These are phyloP conservation scores for Physcomitrium patens DNA, from an alignment of 225 moss, liverwort and hornwort genomes.

Conservation along the genomic window DNA sequence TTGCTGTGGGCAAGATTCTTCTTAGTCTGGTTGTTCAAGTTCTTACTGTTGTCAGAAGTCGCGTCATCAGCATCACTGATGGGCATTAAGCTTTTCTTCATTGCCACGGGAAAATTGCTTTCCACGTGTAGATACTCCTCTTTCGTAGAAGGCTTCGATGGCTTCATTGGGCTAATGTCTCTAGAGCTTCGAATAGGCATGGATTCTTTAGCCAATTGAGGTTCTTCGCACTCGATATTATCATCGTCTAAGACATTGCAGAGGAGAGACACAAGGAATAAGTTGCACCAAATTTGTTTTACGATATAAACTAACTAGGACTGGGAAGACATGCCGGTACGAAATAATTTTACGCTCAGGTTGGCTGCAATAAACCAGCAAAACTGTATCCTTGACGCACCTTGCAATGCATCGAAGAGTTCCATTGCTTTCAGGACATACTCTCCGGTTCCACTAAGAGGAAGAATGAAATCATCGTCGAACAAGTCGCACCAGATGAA, in stretches of 20 bases:
- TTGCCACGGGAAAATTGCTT: not conserved
- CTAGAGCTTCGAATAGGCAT: slow-evolving; percentile 2
- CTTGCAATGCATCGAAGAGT: slow-evolving; percentile 41
- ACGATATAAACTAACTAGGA: too few species aligned
- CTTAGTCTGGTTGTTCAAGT: slow-evolving; percentile 39
- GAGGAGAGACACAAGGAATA: not conserved
- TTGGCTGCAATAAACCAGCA: not conserved
- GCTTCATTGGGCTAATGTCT: slow-evolving; percentile 31
- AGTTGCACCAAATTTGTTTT: not conserved
- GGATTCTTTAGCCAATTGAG: not conserved
- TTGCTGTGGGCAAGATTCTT: slow-evolving; percentile 24
- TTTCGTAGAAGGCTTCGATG: slow-evolving; percentile 7
- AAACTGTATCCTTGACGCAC: slow-evolving; percentile 15
- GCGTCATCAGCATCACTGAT: slow-evolving; percentile 15
- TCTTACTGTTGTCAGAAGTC: slow-evolving; percentile 32
- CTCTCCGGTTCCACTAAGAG: slow-evolving; percentile 47
- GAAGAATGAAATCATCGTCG: slow-evolving; percentile 55
- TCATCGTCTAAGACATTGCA: slow-evolving; percentile 29
- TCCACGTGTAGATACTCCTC: slow-evolving; percentile 28
- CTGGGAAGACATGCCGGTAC: not conserved
- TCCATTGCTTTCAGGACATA: slow-evolving; percentile 57
- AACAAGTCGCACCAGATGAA: slow-evolving; percentile 70
- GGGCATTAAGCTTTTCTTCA: not conserved
- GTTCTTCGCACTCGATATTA: slow-evolving; percentile 20
- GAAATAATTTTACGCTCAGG: not conserved